Conservation (phyloP, 305 asterid species). For the Withania somnifera region DNA sequence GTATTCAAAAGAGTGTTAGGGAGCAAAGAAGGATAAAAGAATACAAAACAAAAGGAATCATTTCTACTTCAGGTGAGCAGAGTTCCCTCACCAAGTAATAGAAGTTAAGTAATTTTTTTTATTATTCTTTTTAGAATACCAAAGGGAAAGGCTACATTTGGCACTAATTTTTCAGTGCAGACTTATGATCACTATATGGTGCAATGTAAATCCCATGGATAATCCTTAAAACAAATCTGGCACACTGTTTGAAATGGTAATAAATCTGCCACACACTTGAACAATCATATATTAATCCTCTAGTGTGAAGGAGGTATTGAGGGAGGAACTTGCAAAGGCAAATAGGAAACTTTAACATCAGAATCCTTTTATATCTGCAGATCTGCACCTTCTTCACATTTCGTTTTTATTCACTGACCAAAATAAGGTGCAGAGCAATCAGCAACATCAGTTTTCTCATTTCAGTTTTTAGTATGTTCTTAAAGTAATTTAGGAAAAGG, state of each 20-base stretch:
- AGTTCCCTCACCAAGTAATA: background rate
- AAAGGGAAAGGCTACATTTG: background rate
- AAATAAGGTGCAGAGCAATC: background rate
- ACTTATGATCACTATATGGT: background rate
- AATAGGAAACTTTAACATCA: background rate
- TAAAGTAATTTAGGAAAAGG: background rate
- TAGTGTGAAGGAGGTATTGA: background rate
- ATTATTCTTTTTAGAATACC: too few relatives aligned
- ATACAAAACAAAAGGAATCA: background rate
- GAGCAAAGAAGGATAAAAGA: background rate
- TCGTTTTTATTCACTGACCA: background rate
- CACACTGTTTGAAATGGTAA: background rate
- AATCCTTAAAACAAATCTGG: background rate
- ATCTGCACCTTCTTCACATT: background rate
- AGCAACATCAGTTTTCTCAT: background rate
- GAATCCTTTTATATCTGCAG: background rate
- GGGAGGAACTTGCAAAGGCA: background rate
- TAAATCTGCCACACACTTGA: background rate
- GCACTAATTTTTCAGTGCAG: background rate
- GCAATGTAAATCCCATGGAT: background rate
- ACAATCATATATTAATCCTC: background rate
- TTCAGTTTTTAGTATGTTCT: background rate
- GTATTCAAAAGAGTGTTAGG: background rate
- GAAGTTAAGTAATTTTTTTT: background rate
- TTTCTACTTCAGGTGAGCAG: background rate